A percentile compares a stretch with the other conserved stretches of the same genome.
phyloP scores from a whole-genome alignment of 176 grass and related monocot species.

The Carex cristatella region DNA sequence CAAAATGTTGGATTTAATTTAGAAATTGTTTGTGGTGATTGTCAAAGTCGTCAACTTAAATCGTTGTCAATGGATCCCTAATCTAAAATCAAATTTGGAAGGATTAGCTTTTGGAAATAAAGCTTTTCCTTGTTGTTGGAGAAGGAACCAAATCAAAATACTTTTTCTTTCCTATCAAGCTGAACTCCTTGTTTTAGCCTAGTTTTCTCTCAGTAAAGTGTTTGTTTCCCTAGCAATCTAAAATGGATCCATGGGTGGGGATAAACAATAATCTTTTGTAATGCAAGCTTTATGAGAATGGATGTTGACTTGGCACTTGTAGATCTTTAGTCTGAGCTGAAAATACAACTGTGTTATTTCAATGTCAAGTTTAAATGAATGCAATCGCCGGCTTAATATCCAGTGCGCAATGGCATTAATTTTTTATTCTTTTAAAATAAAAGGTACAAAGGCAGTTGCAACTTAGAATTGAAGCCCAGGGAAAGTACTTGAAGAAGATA shows the following conservation, averaged over 20 bases:
- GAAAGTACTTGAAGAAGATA: slow-evolving; percentile 96
- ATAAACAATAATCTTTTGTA: background rate
- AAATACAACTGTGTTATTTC: background rate
- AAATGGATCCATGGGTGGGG: background rate
- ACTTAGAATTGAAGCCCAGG: slow-evolving; percentile 94
- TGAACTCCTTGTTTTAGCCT: slow-evolving; percentile 4
- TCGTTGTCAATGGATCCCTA: background rate
- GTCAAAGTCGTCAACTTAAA: background rate
- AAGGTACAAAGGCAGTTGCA: slow-evolving; percentile 98
- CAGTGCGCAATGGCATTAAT: background rate
- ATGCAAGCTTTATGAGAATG: slow-evolving; percentile 7
- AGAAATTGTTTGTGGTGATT: background rate
- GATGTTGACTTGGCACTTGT: background rate
- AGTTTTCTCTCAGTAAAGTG: background rate
- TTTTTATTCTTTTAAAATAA: background rate
- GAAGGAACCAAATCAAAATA: background rate
- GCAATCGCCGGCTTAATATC: background rate
- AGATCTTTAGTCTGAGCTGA: background rate
- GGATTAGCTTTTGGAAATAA: background rate
- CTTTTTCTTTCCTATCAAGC: background rate
- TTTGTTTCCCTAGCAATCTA: background rate
- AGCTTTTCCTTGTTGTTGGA: background rate
- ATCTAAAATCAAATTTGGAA: background rate
- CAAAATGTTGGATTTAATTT: background rate
- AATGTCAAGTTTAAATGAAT: background rate